Base-by-base conservation (phyloP, 1,139 yeast species). In the Diutina sp. region DNA sequence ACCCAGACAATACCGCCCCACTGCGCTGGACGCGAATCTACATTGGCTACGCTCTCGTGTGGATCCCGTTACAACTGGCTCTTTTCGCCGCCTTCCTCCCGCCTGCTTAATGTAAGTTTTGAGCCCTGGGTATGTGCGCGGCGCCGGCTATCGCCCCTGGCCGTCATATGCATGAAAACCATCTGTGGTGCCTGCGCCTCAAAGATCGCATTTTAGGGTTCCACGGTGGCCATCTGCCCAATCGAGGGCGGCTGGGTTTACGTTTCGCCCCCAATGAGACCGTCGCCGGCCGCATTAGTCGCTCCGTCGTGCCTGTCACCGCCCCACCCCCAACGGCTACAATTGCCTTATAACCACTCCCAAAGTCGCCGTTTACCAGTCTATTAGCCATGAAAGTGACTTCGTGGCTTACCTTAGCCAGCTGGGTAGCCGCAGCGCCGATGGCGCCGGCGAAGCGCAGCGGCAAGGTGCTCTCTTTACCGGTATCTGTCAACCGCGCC, bases 61-160 rank as follows among this genome's bases (percentile, higher is more conserved):
- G 90, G 90, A 72, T 71, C 35, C 67, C 83, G 6, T 57, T 82
- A 3, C 93, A 86, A 65, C 71, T 87, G 0, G 74, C 77, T 9
- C 68, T 87, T 57, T 87, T 81, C 68, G 84, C 83, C 8, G 80
- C 80, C 25, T 87, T 85, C 64, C 70, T 87, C 57, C 95, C 93
- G 6, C 95, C 95, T 14, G 95, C 95, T 48, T 86, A 68, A 65
- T 21, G 18, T 46, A 18, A 6, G 3, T 16, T 8, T 5, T 32
- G 38, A 11, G 38, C 12, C 38, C 38, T 32, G 12, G 3, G 38
- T 32, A 3, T 32, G 38, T 9, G 38, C 38, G 12, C 38, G 38
- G 38, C 12, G 38, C 38, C 12, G 35, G 9, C 11, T 32, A 9
- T 32, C 4, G 6, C n/a, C 41, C 41, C 41, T 35, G 41, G 41